These are phyloP conservation scores for Trypanosoma rangeli DNA, from an alignment of 208 protist genomes.

Conservation along the genomic window DNA sequence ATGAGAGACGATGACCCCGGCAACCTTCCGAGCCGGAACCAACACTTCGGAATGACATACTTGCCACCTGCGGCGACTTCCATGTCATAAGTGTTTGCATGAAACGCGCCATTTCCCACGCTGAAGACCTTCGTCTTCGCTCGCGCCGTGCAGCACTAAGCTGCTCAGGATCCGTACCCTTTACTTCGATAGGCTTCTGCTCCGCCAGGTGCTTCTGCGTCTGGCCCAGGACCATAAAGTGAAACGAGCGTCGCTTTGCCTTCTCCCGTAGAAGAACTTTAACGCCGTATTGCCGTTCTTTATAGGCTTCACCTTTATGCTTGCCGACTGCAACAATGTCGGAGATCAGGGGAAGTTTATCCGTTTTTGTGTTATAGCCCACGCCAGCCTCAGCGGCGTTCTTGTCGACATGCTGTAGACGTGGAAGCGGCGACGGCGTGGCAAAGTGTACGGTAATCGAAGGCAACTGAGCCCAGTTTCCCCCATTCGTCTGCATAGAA, in stretches of 20 bases:
- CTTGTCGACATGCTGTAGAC: not conserved
- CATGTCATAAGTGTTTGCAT: constrained; percentile 84
- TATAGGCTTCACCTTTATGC: not conserved
- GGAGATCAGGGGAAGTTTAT: constrained; percentile 6
- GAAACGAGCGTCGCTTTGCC: constrained; percentile 1
- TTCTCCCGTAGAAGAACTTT: constrained; percentile 32
- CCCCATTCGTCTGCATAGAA: not conserved
- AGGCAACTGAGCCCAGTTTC: constrained; percentile 1
- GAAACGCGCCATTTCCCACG: constrained; percentile 65
- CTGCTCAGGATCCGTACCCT: not conserved
- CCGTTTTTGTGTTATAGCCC: constrained; percentile 1
- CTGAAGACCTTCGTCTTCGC: constrained; percentile 33
- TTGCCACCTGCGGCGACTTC: constrained; percentile 28
- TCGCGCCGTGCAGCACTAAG: constrained; percentile 40
- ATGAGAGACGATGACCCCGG: not conserved
- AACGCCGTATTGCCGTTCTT: constrained; percentile 15
- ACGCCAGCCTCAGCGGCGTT: constrained; percentile 19
- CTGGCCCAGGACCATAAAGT: constrained; percentile 12
- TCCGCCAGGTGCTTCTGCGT: not conserved
- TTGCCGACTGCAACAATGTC: constrained; percentile 2
- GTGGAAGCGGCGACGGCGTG: constrained; percentile 17
- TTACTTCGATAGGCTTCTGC: not conserved
- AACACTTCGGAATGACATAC: not conserved
- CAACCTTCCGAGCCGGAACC: not conserved
- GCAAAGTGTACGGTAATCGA: constrained; percentile 10